phyloP scores from a whole-genome alignment of 768 basidiomycete species.

The Kwoniella europaea region DNA sequence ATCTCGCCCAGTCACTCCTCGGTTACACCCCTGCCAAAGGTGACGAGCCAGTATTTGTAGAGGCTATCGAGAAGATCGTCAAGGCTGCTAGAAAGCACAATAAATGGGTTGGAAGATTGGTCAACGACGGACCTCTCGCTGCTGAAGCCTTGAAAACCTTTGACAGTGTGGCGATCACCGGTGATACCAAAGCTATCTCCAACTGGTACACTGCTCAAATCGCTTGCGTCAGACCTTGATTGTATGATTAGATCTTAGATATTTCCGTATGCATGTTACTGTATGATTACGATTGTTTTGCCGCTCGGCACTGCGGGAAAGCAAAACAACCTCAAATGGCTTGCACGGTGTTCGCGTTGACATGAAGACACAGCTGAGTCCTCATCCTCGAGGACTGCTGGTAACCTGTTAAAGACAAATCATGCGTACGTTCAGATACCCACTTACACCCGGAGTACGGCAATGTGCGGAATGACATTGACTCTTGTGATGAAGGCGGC shows the following conservation, averaged over 20 bases:
- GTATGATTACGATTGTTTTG: background rate
- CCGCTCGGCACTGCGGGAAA: background rate
- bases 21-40: constrained; percentile 45
- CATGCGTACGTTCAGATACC: too few relatives aligned
- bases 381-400: too few relatives aligned
- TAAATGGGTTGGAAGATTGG: constrained; percentile 43
- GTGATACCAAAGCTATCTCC: constrained; percentile 40
- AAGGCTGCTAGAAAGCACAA: constrained; percentile 39
- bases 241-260: background rate
- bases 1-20: constrained; percentile 49
- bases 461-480: too few relatives aligned
- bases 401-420: too few relatives aligned
- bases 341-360: too few relatives aligned
- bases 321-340: too few relatives aligned
- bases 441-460: too few relatives aligned
- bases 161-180: constrained; percentile 43
- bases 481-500: too few relatives aligned
- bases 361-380: too few relatives aligned
- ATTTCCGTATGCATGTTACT: background rate
- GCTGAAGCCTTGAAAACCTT: constrained; percentile 30
- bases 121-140: constrained; percentile 40
- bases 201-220: constrained; percentile 32
- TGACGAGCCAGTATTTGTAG: constrained; percentile 42
- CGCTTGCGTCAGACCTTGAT: constrained; percentile 6
- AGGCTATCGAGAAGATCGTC: constrained; percentile 46